Evolutionary conservation across 2,329 filamentous ascomycete species (phyloP).

Genomic region (Fusarium sp.): DNA sequence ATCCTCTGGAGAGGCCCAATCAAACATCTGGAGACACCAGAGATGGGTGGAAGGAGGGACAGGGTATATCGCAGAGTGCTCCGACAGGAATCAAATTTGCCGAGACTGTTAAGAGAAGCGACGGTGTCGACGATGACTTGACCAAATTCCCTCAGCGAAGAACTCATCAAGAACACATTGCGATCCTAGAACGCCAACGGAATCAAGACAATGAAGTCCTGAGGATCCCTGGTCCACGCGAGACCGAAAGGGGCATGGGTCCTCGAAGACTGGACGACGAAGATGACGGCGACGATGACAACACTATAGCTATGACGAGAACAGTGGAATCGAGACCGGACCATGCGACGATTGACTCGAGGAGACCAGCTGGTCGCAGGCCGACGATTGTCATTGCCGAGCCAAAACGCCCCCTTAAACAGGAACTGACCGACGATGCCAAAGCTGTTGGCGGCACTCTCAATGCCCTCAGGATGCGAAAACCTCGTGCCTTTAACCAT

Average conservation of each 20-base stretch:
- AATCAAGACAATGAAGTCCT: slow-evolving; percentile 81
- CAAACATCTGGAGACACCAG: slow-evolving; percentile 26
- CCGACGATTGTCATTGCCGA: slow-evolving; percentile 77
- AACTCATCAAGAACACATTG: slow-evolving; percentile 83
- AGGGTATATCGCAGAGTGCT: slow-evolving; percentile 28
- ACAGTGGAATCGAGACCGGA: slow-evolving; percentile 49
- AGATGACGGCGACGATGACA: slow-evolving; percentile 56
- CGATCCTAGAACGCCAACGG: slow-evolving; percentile 87
- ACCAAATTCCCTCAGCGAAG: slow-evolving; percentile 59
- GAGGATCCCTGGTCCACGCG: slow-evolving; percentile 90
- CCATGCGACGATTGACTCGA: slow-evolving; percentile 39
- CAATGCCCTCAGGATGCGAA: slow-evolving; percentile 60
- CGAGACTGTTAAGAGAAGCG: slow-evolving; percentile 72
- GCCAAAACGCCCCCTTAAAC: slow-evolving; percentile 60
- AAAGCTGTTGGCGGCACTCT: slow-evolving; percentile 58
- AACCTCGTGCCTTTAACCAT: slow-evolving; percentile 56
- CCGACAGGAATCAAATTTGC: slow-evolving; percentile 73
- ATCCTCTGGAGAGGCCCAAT: slow-evolving; percentile 41
- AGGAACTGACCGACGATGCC: slow-evolving; percentile 59
- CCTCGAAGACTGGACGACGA: slow-evolving; percentile 67
- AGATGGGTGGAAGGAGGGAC: slow-evolving; percentile 21
- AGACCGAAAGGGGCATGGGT: slow-evolving; percentile 85
- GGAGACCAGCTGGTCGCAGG: slow-evolving; percentile 55
- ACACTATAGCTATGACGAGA: slow-evolving; percentile 48
- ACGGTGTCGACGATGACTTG: slow-evolving; percentile 64